These are phyloP conservation scores for Saccharomycopsis olivae DNA, from an alignment of 805 yeast species.

Conservation along the genomic window DNA sequence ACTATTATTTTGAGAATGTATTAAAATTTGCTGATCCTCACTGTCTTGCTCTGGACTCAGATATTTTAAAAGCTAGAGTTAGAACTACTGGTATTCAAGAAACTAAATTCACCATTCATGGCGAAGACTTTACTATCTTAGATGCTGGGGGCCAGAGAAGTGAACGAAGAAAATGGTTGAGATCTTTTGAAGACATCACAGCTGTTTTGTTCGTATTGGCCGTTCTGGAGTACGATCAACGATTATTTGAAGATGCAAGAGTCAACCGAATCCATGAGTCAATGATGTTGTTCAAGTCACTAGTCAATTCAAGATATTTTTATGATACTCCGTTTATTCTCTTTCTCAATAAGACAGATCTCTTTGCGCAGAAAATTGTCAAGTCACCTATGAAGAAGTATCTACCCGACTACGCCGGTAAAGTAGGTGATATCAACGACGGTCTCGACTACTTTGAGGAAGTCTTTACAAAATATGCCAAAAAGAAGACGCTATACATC, in stretches of 20 bases:
- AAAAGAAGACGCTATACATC: conserved; percentile 61
- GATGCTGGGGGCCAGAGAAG: conserved; percentile 98
- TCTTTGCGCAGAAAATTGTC: conserved; percentile 60
- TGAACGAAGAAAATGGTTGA: conserved; percentile 94
- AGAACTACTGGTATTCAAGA: conserved; percentile 95
- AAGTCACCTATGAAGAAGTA: conserved; percentile 56
- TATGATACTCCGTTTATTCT: conserved; percentile 76
- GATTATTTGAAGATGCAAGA: conserved; percentile 77
- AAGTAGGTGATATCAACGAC: conserved; percentile 49
- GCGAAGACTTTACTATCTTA: conserved; percentile 59
- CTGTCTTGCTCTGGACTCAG: conserved; percentile 68
- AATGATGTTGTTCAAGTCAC: conserved; percentile 67
- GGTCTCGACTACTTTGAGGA: conserved; percentile 65
- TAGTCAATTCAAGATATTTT: conserved; percentile 83
- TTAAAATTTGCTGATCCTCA: conserved; percentile 48
- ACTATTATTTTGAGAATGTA: conserved; percentile 72
- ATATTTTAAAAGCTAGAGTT: conserved; percentile 81
- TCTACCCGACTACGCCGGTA: conserved; percentile 72
- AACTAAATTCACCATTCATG: conserved; percentile 60
- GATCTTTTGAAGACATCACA: conserved; percentile 83
- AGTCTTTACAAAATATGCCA: conserved; percentile 52
- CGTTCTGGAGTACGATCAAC: conserved; percentile 86
- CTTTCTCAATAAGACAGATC: conserved; percentile 81
- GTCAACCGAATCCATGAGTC: conserved; percentile 91
- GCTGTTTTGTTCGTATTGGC: conserved; percentile 85